Base-by-base conservation (phyloP, 768 basidiomycete genomes). In the Boletus sp. region DNA sequence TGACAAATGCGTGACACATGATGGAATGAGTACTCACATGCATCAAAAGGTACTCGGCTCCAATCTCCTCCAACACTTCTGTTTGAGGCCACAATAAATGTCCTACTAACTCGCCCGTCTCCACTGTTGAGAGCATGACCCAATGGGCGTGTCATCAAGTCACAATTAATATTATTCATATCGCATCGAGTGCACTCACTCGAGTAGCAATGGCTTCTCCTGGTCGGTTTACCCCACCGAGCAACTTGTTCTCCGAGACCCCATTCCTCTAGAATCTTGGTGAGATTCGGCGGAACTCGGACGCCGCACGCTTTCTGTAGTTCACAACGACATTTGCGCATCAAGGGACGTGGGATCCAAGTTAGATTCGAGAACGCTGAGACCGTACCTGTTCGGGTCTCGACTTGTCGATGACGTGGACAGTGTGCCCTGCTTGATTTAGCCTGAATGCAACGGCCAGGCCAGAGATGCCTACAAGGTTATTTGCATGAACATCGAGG, bases 211-310 rank as follows among this genome's bases (percentile, higher is more conserved):
- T 60, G 39, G 40, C 62, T 64, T 19, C 32, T 45, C 11, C 42
- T 55, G 23, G 51, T 47, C 33, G 56, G 51, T 40, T 35, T 51
- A 7, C 72, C 72, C 49, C 74, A 70, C 17, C 71, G 70, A 27
- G 54, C 47, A 47, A 82, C 65, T 7, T 70, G 63, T 29, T 78
- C 74, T 14, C 68, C 74, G 1, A 80, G 73, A 21, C 78, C 80
- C 82, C 83, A 85, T 55, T 78, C 72, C 42, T 73, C 71, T 23
- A 83, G 69, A 1, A 83, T 69, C 45, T 75, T 75, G 44, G 80
- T 81, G 73, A 83, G 75, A 59, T 83, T 83, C 0, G 83, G 81
- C 30, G 80, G 80, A 5, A 81, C 71, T 23, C 77, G 73, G 13
- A 77, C 63, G 13, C 77, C 78, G 13, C 66, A 74, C 11, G 63